A percentile compares a stretch with the other conserved stretches of the same genome.
Evolutionary conservation across 768 basidiomycete species (phyloP).

Genomic region (Tylopilus vinaceipallidus): DNA sequence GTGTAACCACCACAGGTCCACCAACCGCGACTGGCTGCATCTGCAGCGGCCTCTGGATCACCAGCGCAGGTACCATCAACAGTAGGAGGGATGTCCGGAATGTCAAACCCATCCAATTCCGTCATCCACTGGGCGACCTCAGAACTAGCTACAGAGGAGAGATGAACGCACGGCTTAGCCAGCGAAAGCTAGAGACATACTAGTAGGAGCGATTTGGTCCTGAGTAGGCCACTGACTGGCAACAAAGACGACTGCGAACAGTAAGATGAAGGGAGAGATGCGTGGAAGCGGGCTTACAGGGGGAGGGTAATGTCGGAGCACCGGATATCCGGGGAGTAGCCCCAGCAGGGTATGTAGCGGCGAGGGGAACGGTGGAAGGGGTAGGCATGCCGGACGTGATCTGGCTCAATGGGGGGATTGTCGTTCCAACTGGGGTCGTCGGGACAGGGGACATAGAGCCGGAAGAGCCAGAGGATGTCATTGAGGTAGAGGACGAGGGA

Average conservation of each 20-base stretch:
- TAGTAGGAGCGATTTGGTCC: slow-evolving; percentile 58
- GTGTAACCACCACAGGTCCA: slow-evolving; percentile 86
- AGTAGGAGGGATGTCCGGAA: slow-evolving; percentile 66
- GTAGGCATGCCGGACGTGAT: slow-evolving; percentile 67
- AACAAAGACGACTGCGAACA: slow-evolving; percentile 42
- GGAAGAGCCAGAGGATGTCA: not conserved
- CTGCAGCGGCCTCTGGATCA: slow-evolving; percentile 52
- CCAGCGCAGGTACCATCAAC: slow-evolving; percentile 65
- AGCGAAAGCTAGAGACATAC: slow-evolving; percentile 35
- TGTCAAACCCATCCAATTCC: slow-evolving; percentile 66
- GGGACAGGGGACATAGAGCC: slow-evolving; percentile 20
- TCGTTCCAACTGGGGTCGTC: slow-evolving; percentile 37
- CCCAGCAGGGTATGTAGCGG: slow-evolving; percentile 56
- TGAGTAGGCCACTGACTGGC: slow-evolving; percentile 56
- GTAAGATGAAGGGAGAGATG: not conserved
- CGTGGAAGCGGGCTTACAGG: slow-evolving; percentile 42
- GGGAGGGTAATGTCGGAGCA: slow-evolving; percentile 62
- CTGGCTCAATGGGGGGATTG: slow-evolving; percentile 54
- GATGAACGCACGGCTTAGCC: not conserved
- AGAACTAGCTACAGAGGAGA: slow-evolving; percentile 10
- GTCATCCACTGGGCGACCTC: slow-evolving; percentile 76
- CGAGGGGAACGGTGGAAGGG: slow-evolving; percentile 44
- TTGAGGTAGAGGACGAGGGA: not conserved
- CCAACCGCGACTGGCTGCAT: slow-evolving; percentile 73
- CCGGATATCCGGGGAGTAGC: slow-evolving; percentile 60